Evolutionary conservation across 148 eudicot species (phyloP).

Genomic region (Cornus controversa): DNA sequence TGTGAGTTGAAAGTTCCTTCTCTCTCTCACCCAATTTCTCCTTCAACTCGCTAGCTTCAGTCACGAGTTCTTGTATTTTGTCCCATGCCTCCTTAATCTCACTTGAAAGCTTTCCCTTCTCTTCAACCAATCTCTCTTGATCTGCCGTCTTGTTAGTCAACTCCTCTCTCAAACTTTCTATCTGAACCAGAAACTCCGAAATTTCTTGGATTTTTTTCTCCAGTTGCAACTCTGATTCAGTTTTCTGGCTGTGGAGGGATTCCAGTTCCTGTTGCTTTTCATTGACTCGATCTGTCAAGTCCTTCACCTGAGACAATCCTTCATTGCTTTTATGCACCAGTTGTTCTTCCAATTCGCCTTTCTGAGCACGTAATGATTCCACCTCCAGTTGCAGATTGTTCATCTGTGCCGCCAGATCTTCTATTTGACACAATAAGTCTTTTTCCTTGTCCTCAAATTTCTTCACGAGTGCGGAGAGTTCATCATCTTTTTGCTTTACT

Average conservation of each 20-base stretch:
- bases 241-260: constrained; percentile 37
- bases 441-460: neutral
- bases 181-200: constrained; percentile 46
- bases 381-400: constrained; percentile 31
- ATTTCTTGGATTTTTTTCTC: constrained; percentile 53
- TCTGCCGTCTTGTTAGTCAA: constrained; percentile 32
- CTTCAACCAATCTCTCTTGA: constrained; percentile 38
- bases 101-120: constrained; percentile 33
- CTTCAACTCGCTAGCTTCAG: constrained; percentile 7
- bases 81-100: constrained; percentile 24
- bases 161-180: constrained; percentile 49
- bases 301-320: constrained; percentile 43
- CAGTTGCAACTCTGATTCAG: constrained; percentile 48
- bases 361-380: constrained; percentile 38
- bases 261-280: constrained; percentile 51
- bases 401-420: constrained; percentile 38
- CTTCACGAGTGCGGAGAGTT: neutral
- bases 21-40: constrained; percentile 11
- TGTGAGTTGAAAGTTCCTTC: neutral
- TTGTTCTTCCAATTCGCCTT: constrained; percentile 47
- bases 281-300: constrained; percentile 39
- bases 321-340: constrained; percentile 32
- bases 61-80: constrained; percentile 14
- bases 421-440: constrained; percentile 15
- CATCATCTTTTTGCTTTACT: neutral